Evolutionary conservation across 2,329 filamentous ascomycete species (phyloP), one percentile per base, ranked within the genome.

Genomic region (Fusarium tuaranense): DNA sequence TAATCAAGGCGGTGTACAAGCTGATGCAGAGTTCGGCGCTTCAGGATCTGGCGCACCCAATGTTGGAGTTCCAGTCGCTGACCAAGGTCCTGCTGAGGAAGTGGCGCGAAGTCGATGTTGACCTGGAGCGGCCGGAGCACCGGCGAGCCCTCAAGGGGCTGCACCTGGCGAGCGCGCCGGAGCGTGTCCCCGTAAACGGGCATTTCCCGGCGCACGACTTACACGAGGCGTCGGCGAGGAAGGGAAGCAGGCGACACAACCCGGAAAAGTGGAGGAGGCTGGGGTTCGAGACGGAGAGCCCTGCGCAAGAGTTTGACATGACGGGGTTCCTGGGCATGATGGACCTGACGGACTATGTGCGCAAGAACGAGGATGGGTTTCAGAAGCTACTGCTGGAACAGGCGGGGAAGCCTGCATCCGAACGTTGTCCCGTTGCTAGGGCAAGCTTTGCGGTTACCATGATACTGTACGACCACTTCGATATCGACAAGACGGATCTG

Each of bases 301-400:
- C 97, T 5, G 92, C 92, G 1, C 88, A 89, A 78, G 97, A 99
- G 77, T 98, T 99, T 80, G 92, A 95, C 22, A 87, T 90, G 44
- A 93, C 94, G 32, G 97, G 97, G 0, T 98, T 95, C 81, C 84
- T 99, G 64, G 97, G 97, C 32, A 94, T 99, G 90, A 98, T 99
- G 95, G 97, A 99, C 82, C 84, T 99, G 79, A 94, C 95, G 3
- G 95, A 98, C 82, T 99, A 95, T 81, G 95, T 98, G 59, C 91
- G 93, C 79, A 97, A 95, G 81, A 92, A 98, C 80, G 95, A 98
- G 81, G 95, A 98, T 80, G 91, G 91, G 13, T 98, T 97, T 77
- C 95, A 98, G 81, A 98, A 97, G 84, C 87, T 97, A 76, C 85
- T 99, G 18, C 86, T 98, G 39, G 97, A 99, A 83, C 97, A 99